Base-by-base conservation (phyloP, 2,329 filamentous ascomycete species). In the Ophiostoma populinum region DNA sequence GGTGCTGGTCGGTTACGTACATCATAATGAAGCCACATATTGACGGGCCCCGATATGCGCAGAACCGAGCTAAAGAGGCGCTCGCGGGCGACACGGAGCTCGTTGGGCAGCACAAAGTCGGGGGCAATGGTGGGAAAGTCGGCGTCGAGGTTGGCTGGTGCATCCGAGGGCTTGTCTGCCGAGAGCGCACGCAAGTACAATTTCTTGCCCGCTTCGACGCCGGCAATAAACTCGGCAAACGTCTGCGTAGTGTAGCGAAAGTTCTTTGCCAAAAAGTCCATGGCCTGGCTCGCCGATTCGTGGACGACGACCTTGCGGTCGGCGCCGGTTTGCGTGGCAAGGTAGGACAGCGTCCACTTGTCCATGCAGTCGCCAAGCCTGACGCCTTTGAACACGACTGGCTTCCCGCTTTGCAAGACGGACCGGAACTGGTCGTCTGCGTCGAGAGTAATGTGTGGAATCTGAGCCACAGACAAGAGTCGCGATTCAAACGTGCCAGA, bases 1-100 rank as follows among this genome's bases (percentile, higher is more conserved):
- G 20, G 18, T 20, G 17, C 7, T 13, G n/a, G n/a, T n/a, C n/a
- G n/a, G n/a, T n/a, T n/a, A n/a, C n/a, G n/a, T n/a, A 78, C 75
- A 55, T 92, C 81, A 57, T 90, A 92, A 54, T 92, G 82, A 21
- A 92, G 62, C 85, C 86, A 93, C 70, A 93, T 80, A 26, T 75
- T 78, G 9, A 87, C 79, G 2, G 70, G 70, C 1, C 81, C 81
- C 4, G 80, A 87, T 40, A 92, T 74, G 15, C 83, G 68, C 17
- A 92, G 56, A 0, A 85, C 75, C 3, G 80, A 86, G 51, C 78
- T 87, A 50, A 92, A 83, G 4, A 69, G 54, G 41, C 72, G 71
- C n/a, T 74, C 57, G 5, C 49, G 50, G 4, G 81, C 71, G 22
- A 66, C 57, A 0, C 53, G 52, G 8, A 92, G 57, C 41, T 72